A percentile compares a stretch with the other conserved stretches of the same genome.
phyloP scores from a whole-genome alignment of 192 early-diverging fungal genomes.

The Coemansia sp. region DNA sequence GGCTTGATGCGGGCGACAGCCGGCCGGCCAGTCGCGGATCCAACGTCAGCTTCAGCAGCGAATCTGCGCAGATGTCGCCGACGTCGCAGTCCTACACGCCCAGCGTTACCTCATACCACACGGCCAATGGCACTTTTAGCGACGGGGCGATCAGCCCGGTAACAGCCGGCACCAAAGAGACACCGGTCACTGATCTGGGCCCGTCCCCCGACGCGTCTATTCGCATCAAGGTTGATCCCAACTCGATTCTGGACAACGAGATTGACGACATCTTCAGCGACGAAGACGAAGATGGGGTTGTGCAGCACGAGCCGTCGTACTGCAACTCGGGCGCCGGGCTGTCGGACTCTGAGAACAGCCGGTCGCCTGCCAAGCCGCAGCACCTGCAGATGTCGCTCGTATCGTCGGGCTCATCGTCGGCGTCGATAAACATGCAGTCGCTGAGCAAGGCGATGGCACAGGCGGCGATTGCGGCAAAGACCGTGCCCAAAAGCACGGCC shows the following conservation, averaged over 20 bases:
- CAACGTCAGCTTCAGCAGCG: constrained; percentile 15
- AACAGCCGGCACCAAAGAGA: background rate
- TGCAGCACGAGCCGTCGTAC: constrained; percentile 47
- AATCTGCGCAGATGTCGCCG: constrained; percentile 8
- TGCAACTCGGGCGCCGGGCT: constrained; percentile 38
- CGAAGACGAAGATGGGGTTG: constrained; percentile 37
- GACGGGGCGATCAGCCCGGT: constrained; percentile 10
- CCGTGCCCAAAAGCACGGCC: background rate
- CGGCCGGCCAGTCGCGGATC: constrained; percentile 17
- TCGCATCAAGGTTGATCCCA: constrained; percentile 40
- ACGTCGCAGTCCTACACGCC: constrained; percentile 23
- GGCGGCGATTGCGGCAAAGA: background rate
- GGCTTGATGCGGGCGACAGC: constrained; percentile 1
- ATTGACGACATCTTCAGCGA: constrained; percentile 53
- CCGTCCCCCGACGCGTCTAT: constrained; percentile 15
- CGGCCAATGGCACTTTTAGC: constrained; percentile 25
- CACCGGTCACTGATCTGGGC: background rate
- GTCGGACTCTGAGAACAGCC: constrained; percentile 5
- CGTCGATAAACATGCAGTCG: constrained; percentile 37
- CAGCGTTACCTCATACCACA: constrained; percentile 38
- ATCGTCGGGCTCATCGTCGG: constrained; percentile 22
- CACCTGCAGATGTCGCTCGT: constrained; percentile 1
- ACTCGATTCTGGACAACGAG: constrained; percentile 20
- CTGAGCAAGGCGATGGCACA: constrained; percentile 29
- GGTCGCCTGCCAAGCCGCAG: background rate